Base-by-base conservation (phyloP, 2,329 filamentous ascomycete genomes). In the Xylaria sp. region DNA sequence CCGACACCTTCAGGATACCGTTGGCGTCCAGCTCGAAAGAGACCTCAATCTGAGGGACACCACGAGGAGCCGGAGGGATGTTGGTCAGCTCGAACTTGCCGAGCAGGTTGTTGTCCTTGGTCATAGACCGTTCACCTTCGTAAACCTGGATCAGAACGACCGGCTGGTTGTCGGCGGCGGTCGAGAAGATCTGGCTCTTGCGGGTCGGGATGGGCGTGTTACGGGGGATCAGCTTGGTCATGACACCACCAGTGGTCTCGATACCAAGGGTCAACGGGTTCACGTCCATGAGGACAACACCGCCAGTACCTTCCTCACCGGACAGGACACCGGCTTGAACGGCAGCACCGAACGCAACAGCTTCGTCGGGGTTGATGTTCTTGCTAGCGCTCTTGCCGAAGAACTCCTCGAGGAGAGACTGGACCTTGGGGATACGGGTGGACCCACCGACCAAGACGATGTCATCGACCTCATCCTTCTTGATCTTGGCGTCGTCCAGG, bases 331-430 rank as follows among this genome's bases (percentile, higher is more conserved):
- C 93, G 79, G 89, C 94, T 80, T 99, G 94, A 66, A 97, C 92
- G 66, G 94, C 93, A 62, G 94, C 94, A 79, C 94, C 94, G 74
- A 92, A 97, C 72, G 94, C 94, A 66, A 97, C 94, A 79, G 94
- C 94, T 83, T 97, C 94, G 72, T 99, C 94, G 67, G 94, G 94
- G 86, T 97, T 97, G 76, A 99, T 96, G 78, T 92, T 91, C 91
- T 97, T 97, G 85, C 89, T 92, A 68, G 92, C 92, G 84, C 94
- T 92, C 90, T 97, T 97, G 76, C 92, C 89, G 75, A 97, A 97
- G 85, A 85, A 97, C 78, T 97, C 92, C 83, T 97, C 92, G 64
- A 97, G 90, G 72, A 97, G 87, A 67, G 85, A 75, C 80, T 95
- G 89, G 64, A 97, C 92, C 89, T 97, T 97, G 75, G 94, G 93